Conservation (phyloP, 169 alveolate genomes). For the Fabrea salina region DNA sequence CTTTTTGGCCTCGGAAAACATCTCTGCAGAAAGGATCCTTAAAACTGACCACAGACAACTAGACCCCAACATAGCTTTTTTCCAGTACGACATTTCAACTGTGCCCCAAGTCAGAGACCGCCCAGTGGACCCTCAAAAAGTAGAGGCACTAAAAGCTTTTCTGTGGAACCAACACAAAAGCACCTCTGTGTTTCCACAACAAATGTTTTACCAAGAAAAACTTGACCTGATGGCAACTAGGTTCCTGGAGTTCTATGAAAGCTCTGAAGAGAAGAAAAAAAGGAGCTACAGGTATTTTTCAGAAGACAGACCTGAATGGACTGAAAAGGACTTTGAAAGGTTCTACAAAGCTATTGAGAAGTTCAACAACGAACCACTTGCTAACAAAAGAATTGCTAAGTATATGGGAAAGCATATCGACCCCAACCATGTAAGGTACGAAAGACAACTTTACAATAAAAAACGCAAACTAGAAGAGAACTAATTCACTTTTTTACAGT, state of each 20-base stretch:
- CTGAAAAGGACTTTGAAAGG: slow-evolving; percentile 41
- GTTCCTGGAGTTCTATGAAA: not conserved
- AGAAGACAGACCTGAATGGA: slow-evolving; percentile 36
- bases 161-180: not conserved
- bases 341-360: slow-evolving; percentile 39
- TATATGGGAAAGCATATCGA: slow-evolving; percentile 55
- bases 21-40: not conserved
- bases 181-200: not conserved
- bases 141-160: not conserved
- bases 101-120: not conserved
- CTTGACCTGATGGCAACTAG: not conserved
- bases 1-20: not conserved
- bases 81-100: slow-evolving; percentile 5
- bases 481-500: too few species aligned
- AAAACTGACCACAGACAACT: not conserved
- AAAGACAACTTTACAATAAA: slow-evolving; percentile 23
- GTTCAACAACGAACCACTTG: slow-evolving; percentile 28
- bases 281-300: slow-evolving; percentile 28
- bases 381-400: slow-evolving; percentile 49
- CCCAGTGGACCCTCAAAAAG: not conserved
- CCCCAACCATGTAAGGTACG: slow-evolving; percentile 46
- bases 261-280: slow-evolving; percentile 23
- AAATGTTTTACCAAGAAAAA: not conserved
- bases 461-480: not conserved
- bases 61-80: slow-evolving; percentile 2